A percentile compares a stretch with the other conserved stretches of the same genome.
Evolutionary conservation across 495 filamentous ascomycete genomes (phyloP).

Genomic region (Extremus antarcticus): DNA sequence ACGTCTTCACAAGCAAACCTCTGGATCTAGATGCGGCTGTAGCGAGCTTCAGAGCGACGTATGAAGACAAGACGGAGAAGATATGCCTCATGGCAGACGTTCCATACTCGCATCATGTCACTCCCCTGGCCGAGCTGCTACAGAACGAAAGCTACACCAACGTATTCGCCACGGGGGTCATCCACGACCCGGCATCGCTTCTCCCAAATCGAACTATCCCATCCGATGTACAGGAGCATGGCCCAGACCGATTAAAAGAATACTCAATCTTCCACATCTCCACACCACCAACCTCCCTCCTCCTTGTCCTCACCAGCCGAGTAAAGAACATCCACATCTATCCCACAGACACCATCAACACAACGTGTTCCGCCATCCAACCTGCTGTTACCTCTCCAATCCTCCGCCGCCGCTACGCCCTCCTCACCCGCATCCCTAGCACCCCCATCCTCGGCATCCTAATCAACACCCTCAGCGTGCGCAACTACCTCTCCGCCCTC

Average conservation of each 20-base stretch:
- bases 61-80: constrained; percentile 49
- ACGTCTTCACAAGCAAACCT: constrained; percentile 70
- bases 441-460: constrained; percentile 81
- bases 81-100: constrained; percentile 84
- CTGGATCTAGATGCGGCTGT: constrained; percentile 49
- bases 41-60: constrained; percentile 55
- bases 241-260: constrained; percentile 45
- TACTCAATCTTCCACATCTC: constrained; percentile 87
- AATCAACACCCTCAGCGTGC: constrained; percentile 85
- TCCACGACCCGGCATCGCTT: constrained; percentile 65
- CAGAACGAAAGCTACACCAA: constrained; percentile 53
- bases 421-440: constrained; percentile 69
- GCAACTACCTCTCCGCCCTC: constrained; percentile 77
- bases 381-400: constrained; percentile 41
- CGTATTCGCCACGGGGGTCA: constrained; percentile 55
- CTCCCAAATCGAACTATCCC: constrained; percentile 77
- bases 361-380: constrained; percentile 31
- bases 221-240: constrained; percentile 35
- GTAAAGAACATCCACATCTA: constrained; percentile 69
- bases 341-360: constrained; percentile 38
- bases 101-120: constrained; percentile 65
- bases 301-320: constrained; percentile 78
- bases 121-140: constrained; percentile 40
- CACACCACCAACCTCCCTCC: constrained; percentile 68
- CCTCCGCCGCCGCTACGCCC: constrained; percentile 77